Evolutionary conservation across 306 rosid species (phyloP).

Genomic region (Quercus engelmannii): DNA sequence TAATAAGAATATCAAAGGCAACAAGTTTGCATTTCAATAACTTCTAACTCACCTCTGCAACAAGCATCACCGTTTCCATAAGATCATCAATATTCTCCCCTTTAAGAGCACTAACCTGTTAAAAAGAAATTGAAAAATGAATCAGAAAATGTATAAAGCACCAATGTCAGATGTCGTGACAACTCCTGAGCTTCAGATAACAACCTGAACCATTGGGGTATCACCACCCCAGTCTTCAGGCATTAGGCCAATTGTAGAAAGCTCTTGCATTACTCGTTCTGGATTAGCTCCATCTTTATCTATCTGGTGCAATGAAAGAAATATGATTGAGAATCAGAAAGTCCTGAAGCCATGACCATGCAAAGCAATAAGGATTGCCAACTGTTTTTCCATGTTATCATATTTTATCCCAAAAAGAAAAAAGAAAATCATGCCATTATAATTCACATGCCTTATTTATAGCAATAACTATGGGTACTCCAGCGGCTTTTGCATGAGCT

Average conservation of each 20-base stretch:
- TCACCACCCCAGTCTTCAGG: slow-evolving; percentile 99
- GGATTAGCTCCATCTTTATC: slow-evolving; percentile 97
- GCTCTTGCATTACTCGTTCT: slow-evolving; percentile 97
- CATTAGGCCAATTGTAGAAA: slow-evolving; percentile 90
- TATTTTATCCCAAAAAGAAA: not conserved
- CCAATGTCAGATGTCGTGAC: slow-evolving; percentile 14
- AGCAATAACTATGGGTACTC: slow-evolving; percentile 86
- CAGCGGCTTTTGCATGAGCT: slow-evolving; percentile 98
- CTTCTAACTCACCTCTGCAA: slow-evolving; percentile 77
- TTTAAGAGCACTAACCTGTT: slow-evolving; percentile 93
- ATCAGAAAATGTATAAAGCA: slow-evolving; percentile 17
- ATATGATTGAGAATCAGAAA: slow-evolving; percentile 12
- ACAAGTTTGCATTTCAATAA: slow-evolving; percentile 1
- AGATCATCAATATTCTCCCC: slow-evolving; percentile 85
- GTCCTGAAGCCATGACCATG: slow-evolving; percentile 19
- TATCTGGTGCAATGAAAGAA: slow-evolving; percentile 51
- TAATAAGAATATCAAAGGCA: not conserved
- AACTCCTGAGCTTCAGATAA: slow-evolving; percentile 18
- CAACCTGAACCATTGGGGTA: slow-evolving; percentile 92
- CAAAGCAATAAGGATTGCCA: slow-evolving; percentile 17
- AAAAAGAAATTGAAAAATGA: slow-evolving; percentile 14
- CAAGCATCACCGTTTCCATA: slow-evolving; percentile 91
- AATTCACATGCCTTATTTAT: slow-evolving; percentile 77
- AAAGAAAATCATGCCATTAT: not conserved
- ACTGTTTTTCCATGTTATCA: slow-evolving; percentile 8